These are phyloP conservation scores for Fusarium annulatum DNA, from an alignment of 2,329 filamentous ascomycete genomes.

Conservation along the genomic window DNA sequence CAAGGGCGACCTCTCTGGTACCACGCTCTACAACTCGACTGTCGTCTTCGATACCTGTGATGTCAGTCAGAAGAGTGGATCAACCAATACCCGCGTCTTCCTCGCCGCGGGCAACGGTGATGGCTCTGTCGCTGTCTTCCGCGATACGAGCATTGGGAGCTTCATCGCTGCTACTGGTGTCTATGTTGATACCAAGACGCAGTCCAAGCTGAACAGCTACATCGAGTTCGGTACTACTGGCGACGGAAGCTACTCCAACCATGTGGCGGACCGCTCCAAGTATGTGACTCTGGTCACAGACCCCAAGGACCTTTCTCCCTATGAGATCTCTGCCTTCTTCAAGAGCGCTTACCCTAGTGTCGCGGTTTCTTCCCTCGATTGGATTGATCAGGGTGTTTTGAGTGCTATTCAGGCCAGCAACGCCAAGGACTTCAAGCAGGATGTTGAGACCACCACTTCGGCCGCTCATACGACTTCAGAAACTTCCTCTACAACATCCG, in stretches of 20 bases:
- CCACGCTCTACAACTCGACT: constrained; percentile 52
- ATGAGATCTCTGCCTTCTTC: constrained; percentile 35
- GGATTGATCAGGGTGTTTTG: constrained; percentile 36
- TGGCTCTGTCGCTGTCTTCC: constrained; percentile 55
- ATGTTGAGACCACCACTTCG: not conserved
- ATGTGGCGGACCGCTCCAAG: constrained; percentile 47
- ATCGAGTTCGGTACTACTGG: constrained; percentile 56
- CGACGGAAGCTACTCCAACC: constrained; percentile 53
- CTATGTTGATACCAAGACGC: constrained; percentile 47
- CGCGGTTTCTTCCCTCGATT: constrained; percentile 26
- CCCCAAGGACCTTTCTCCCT: constrained; percentile 45
- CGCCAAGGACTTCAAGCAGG: constrained; percentile 16
- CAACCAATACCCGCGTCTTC: constrained; percentile 53
- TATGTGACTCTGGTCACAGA: constrained; percentile 51
- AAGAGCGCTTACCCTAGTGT: constrained; percentile 16
- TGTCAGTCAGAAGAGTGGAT: constrained; percentile 46
- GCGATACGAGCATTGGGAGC: constrained; percentile 52
- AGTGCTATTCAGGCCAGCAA: constrained; percentile 37
- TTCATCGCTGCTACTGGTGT: constrained; percentile 52
- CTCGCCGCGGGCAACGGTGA: constrained; percentile 55
- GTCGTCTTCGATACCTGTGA: constrained; percentile 55
- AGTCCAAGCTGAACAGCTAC: constrained; percentile 50
- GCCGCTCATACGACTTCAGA: not conserved
- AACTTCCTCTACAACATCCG: not conserved
- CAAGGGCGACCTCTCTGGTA: constrained; percentile 47